Conservation (phyloP, 2,329 filamentous ascomycete genomes). For the Didymella pinodella region DNA sequence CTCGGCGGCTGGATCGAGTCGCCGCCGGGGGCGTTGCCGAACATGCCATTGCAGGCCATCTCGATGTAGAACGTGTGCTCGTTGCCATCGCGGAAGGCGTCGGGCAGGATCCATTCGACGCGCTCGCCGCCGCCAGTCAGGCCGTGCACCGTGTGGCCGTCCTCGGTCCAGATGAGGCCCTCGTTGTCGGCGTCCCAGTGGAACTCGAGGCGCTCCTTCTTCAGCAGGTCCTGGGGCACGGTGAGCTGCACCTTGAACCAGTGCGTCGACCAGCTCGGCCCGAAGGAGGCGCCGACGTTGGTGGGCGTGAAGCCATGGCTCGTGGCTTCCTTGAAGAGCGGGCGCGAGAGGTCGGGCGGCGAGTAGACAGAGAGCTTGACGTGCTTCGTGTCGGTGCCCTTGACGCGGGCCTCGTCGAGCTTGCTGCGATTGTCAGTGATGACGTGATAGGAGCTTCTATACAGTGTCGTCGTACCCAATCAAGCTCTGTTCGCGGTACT, state of each 20-base stretch:
- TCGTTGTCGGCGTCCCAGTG: constrained; percentile 97
- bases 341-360: constrained; percentile 78
- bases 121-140: constrained; percentile 89
- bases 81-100: constrained; percentile 81
- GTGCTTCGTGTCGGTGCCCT: constrained; percentile 69
- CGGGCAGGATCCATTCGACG: constrained; percentile 88
- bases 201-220: constrained; percentile 87
- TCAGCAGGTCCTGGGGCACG: constrained; percentile 73
- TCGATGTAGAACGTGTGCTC: constrained; percentile 93
- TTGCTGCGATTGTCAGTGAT: constrained; percentile 59
- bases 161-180: constrained; percentile 89
- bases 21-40: constrained; percentile 86
- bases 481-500: constrained; percentile 76
- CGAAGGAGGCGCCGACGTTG: constrained; percentile 79
- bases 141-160: constrained; percentile 90
- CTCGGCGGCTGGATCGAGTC: constrained; percentile 88
- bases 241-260: constrained; percentile 90
- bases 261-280: constrained; percentile 96
- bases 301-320: constrained; percentile 79
- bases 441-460: neutral
- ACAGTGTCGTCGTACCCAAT: constrained; percentile 63
- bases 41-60: constrained; percentile 99
- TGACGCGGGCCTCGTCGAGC: constrained; percentile 72
- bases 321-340: constrained; percentile 84
- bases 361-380: constrained; percentile 88